phyloP scores from a whole-genome alignment of 2,329 filamentous ascomycete species.

The Xylariaceae sp. region DNA sequence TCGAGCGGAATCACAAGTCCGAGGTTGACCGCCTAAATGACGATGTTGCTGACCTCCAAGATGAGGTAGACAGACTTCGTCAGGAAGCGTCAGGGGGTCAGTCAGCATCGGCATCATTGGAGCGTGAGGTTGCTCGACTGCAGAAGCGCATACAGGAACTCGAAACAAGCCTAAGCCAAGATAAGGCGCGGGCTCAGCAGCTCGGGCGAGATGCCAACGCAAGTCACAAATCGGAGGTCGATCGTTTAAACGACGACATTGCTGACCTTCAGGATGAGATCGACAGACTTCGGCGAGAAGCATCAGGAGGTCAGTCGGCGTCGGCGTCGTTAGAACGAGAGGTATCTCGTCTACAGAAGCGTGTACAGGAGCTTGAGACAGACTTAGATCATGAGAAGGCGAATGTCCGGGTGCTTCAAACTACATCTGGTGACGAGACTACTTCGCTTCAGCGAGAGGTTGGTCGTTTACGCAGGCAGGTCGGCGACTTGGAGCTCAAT shows the following conservation, averaged over 20 bases:
- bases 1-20: slow-evolving; percentile 57
- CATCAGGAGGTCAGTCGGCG: slow-evolving; percentile 27
- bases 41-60: slow-evolving; percentile 51
- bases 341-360: slow-evolving; percentile 25
- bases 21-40: slow-evolving; percentile 54
- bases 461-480: slow-evolving; percentile 49
- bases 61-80: slow-evolving; percentile 42
- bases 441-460: slow-evolving; percentile 67
- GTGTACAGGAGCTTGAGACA: slow-evolving; percentile 29
- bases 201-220: slow-evolving; percentile 61
- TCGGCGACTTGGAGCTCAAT: slow-evolving; percentile 51
- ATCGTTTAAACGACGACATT: slow-evolving; percentile 51
- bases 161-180: slow-evolving; percentile 36
- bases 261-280: slow-evolving; percentile 50
- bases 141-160: slow-evolving; percentile 30
- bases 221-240: slow-evolving; percentile 57
- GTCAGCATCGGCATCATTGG: slow-evolving; percentile 25
- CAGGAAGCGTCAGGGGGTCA: slow-evolving; percentile 26
- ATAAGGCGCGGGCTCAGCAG: slow-evolving; percentile 69
- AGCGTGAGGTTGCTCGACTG: slow-evolving; percentile 28
- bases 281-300: slow-evolving; percentile 29
- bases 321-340: slow-evolving; percentile 30
- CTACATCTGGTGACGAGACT: slow-evolving; percentile 67
- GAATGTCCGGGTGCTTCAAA: slow-evolving; percentile 68
- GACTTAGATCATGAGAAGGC: slow-evolving; percentile 58